Evolutionary conservation across 202 grass and related monocot genomes (phyloP), one percentile per base, ranked within the genome.

Genomic region (Hordeum pubiflorum): DNA sequence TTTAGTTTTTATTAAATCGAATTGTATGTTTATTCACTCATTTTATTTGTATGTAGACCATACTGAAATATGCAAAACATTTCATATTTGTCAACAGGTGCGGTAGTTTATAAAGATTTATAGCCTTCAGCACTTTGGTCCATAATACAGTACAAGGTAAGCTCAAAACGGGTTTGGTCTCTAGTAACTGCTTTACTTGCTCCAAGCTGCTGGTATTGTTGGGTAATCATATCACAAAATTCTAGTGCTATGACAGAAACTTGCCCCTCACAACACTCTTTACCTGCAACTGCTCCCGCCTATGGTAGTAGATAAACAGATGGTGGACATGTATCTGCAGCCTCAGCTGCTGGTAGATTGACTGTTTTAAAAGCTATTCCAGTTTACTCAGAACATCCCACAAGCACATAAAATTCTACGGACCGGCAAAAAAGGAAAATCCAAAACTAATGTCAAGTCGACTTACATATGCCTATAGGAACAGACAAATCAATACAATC

Each of bases 401-500:
- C 20, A 31, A 22, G 39, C 5, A 41, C 17, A 43, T 9, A 23
- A 58, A 17, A 63, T 32, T 56, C 21, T n/a, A 4, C 11, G 0
- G 40, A 4, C 6, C 31, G 40, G 41, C 33, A 62, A 52, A 27
- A 2, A 21, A 10, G 6, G 17, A 54, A n/a, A 34, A 17, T 2
- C 10, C 76, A 75, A 79, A 82, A 78, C 48, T 81, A 61, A 14
- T 78, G 21, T 52, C 13, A 33, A 63, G 7, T 11, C 52, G 9
- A 78, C 38, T 14, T 71, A 20, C 11, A 75, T 34, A 83, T 13
- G 74, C 7, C 65, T 12, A 52, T 31, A 20, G 50, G 4, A 83
- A 82, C 12, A 55, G 64, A 74, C 9, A 26, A 82, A 74, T 5
- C 21, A 21, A 83, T 63, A 24, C 74, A 79, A 70, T 55, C 2